Conservation (phyloP, 768 basidiomycete genomes). For the Macrolepiota albuminosa region DNA sequence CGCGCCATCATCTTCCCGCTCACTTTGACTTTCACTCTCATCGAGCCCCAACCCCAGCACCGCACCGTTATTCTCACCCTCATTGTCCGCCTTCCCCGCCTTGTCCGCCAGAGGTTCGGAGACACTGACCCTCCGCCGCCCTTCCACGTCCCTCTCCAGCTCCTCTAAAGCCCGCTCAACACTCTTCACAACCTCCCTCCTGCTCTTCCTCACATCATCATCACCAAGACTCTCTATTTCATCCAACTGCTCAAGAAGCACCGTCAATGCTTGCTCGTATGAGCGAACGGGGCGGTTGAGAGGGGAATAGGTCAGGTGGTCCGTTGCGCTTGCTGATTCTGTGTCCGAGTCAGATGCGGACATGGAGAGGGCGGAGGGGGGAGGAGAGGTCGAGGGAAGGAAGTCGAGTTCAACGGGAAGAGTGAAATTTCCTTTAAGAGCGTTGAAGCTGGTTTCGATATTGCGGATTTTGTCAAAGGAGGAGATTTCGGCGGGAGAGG, state of each 20-base stretch:
- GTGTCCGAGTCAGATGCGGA: constrained; percentile 10
- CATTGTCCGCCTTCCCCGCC: background rate
- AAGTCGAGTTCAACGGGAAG: constrained; percentile 38
- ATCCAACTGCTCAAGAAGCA: constrained; percentile 53
- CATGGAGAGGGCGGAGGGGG: constrained; percentile 4
- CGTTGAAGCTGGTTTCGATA: constrained; percentile 34
- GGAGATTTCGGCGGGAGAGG: background rate
- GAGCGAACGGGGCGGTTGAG: constrained; percentile 54
- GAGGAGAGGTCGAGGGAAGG: constrained; percentile 20
- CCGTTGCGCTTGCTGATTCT: constrained; percentile 14
- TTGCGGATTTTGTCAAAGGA: constrained; percentile 22
- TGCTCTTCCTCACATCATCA: constrained; percentile 37
- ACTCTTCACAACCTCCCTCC: constrained; percentile 49
- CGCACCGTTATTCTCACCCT: background rate
- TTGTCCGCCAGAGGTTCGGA: background rate
- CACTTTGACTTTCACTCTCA: background rate
- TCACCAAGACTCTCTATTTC: constrained; percentile 57
- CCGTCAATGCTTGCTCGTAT: constrained; percentile 55
- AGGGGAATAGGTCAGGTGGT: constrained; percentile 47
- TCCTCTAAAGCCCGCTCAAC: constrained; percentile 57
- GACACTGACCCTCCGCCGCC: constrained; percentile 20
- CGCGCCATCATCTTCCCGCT: background rate
- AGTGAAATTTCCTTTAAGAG: constrained; percentile 30
- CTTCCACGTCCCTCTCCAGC: constrained; percentile 43
- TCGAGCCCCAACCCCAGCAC: background rate